Base-by-base conservation (phyloP, 164 flowering plant genomes). In the Cinnamomum micranthum region DNA sequence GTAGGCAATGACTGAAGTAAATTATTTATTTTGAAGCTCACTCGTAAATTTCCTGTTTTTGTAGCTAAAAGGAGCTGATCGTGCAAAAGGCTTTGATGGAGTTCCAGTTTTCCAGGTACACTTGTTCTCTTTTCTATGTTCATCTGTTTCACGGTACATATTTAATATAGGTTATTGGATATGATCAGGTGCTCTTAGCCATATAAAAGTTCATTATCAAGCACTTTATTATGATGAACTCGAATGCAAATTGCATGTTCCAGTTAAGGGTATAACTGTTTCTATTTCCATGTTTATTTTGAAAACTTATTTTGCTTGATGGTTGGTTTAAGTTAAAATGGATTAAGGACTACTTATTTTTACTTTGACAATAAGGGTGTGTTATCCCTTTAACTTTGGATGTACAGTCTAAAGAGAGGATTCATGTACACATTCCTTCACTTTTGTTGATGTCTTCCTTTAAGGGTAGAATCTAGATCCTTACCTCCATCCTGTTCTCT, bases 51-150 rank as follows among this genome's bases (percentile, higher is more conserved):
- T 77, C 73, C 4, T 74, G 70, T 47, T 73, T 55, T 85, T 65
- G 31, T 79, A 95, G 99, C 80, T 95, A 73, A 93, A 91, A 87
- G 82, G 91, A 75, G 77, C 91, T 41, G 91, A 84, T 78, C 28
- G 20, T 64, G 80, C 72, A 79, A 82, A 70, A 73, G 94, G 95
- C 41, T 95, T 95, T 88, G 97, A 93, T 81, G 99, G 99, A 80
- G 99, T 95, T 78, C 99, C 99, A 63, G 90, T 95, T 77, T 95
- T 93, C 74, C 96, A 95, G 97, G 97, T 93, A 85, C 80, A 79
- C 50, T 20, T 27, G 12, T 27, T 14, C 47, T 24, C 17, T 59
- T n/a, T 71, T 23, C 10, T 65, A 60, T 14, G 12, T 55, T 17
- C 60, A 55, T 13, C 17, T 55, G 60, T 20, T 55, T 17, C n/a